Conservation (phyloP, 345 rosid species). For the Sisymbrium altissimum region DNA sequence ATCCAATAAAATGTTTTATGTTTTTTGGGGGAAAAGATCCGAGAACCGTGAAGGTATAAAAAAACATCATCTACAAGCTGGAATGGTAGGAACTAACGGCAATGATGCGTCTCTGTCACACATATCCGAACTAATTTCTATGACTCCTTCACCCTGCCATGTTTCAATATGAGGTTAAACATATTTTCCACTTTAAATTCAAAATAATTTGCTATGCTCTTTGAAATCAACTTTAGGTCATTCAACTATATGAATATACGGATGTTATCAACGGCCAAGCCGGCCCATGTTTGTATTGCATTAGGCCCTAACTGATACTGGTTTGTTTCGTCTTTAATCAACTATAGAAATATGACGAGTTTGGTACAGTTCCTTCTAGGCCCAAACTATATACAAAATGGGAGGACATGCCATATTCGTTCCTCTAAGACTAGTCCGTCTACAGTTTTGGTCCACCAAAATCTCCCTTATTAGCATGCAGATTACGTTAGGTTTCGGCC, state of each 20-base stretch:
- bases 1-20: not conserved
- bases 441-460: too few species aligned
- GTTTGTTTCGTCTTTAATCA: too few species aligned
- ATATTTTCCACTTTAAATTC: not conserved
- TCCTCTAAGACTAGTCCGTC: too few species aligned
- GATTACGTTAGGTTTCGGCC: too few species aligned
- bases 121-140: conserved; percentile 25
- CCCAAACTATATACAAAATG: too few species aligned
- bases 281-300: not conserved
- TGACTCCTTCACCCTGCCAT: conserved; percentile 35
- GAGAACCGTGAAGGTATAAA: not conserved
- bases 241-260: not conserved
- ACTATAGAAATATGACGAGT: not conserved
- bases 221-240: not conserved
- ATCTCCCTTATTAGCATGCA: too few species aligned
- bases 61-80: conserved; percentile 22
- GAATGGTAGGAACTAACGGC: conserved; percentile 23
- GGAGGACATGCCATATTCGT: too few species aligned
- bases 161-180: not conserved
- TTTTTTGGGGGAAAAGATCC: not conserved
- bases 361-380: too few species aligned
- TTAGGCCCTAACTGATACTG: not conserved
- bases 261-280: not conserved
- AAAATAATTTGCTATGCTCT: not conserved
- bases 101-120: conserved; percentile 31